phyloP scores from a whole-genome alignment of 2,329 filamentous ascomycete genomes.

The Lecanoromycetidae sp. region DNA sequence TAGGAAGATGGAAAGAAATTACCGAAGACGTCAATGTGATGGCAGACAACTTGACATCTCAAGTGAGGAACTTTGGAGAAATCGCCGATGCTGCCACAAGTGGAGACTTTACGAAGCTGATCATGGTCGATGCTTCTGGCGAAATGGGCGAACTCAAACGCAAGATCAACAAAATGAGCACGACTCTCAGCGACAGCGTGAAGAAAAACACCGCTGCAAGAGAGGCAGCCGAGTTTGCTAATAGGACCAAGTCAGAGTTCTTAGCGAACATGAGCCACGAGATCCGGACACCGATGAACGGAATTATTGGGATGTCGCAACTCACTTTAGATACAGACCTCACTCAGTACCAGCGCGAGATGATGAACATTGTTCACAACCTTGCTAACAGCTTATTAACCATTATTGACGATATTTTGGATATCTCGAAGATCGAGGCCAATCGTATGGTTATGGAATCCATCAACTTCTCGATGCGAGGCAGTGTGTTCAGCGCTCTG shows the following conservation, averaged over 20 bases:
- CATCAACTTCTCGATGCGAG: conserved; percentile 87
- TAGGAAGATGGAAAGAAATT: conserved; percentile 95
- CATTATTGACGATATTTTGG: conserved; percentile 75
- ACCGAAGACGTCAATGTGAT: conserved; percentile 94
- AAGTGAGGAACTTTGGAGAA: conserved; percentile 94
- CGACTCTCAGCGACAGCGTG: conserved; percentile 87
- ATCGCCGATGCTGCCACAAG: conserved; percentile 97
- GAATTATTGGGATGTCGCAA: conserved; percentile 96
- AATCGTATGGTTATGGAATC: conserved; percentile 97
- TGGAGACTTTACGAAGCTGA: conserved; percentile 91
- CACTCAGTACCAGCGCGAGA: conserved; percentile 90
- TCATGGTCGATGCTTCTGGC: conserved; percentile 92
- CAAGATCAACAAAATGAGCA: conserved; percentile 99
- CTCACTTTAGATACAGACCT: conserved; percentile 89
- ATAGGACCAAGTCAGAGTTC: conserved; percentile 97
- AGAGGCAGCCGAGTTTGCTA: conserved; percentile 89
- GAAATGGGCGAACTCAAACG: conserved; percentile 99
- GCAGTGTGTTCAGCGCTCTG: conserved; percentile 91
- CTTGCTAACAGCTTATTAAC: conserved; percentile 90
- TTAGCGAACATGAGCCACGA: conserved; percentile 98
- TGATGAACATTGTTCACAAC: conserved; percentile 97
- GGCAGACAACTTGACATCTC: conserved; percentile 76
- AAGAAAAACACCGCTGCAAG: conserved; percentile 91
- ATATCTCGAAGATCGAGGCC: conserved; percentile 72
- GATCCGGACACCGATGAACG: conserved; percentile 94